These are phyloP conservation scores for Eurotiales sp. DNA, from an alignment of 2,329 filamentous ascomycete species.

Conservation along the genomic window DNA sequence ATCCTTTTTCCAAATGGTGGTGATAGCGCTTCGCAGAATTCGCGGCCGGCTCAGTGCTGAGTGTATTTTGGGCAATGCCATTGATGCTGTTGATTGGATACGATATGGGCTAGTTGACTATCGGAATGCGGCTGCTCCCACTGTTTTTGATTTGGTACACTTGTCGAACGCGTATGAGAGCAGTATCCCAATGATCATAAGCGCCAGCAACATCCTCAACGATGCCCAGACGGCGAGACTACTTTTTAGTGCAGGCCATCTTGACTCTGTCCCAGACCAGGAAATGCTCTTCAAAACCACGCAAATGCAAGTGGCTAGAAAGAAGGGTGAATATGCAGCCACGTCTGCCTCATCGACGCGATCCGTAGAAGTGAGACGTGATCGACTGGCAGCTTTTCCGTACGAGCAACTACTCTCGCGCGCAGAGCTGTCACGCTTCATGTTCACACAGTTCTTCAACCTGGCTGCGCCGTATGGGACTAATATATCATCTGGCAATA, in stretches of 20 bases:
- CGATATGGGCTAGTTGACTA: neutral
- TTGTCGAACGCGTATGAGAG: constrained; percentile 6
- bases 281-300: constrained; percentile 8
- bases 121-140: neutral
- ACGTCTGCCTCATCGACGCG: neutral
- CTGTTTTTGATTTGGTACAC: constrained; percentile 12
- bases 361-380: constrained; percentile 11
- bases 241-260: neutral
- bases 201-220: constrained; percentile 10
- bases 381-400: neutral
- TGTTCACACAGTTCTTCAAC: constrained; percentile 8
- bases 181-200: no score
- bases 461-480: constrained; percentile 5
- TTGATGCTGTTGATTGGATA: constrained; percentile 7
- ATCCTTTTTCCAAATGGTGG: constrained; percentile 14
- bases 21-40: constrained; percentile 11
- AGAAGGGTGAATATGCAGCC: neutral
- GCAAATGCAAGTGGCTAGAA: constrained; percentile 3
- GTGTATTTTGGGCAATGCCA: constrained; percentile 2
- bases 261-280: constrained; percentile 2
- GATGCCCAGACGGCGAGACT: constrained; percentile 6
- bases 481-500: neutral
- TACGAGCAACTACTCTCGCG: constrained; percentile 12
- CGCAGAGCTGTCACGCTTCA: constrained; percentile 10
- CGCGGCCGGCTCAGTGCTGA: constrained; percentile 11